phyloP scores from a whole-genome alignment of 1,284 basidiomycete species.

The Ceraceosorus bombacis region DNA sequence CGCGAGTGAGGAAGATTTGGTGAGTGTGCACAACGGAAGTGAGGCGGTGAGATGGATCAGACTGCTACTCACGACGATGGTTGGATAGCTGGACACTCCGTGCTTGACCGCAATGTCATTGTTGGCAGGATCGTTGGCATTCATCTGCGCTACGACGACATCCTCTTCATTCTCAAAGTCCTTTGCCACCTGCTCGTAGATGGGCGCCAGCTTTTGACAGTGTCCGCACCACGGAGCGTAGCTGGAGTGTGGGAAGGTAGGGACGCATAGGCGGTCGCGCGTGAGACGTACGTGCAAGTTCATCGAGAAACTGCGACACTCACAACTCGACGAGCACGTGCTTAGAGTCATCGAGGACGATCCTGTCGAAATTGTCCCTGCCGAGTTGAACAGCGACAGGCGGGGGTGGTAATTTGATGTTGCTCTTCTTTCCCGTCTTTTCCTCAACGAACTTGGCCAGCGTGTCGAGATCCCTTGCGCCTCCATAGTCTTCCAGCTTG shows the following conservation, averaged over 20 bases:
- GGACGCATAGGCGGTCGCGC: too few species aligned
- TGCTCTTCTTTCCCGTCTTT: conserved; percentile 73
- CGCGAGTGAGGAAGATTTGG: neutral
- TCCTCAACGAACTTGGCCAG: conserved; percentile 65
- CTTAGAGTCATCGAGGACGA: conserved; percentile 67
- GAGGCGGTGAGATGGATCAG: neutral
- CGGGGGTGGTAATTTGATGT: conserved; percentile 72
- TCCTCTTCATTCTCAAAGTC: conserved; percentile 66
- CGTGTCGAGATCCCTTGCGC: conserved; percentile 71
- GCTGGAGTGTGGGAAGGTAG: conserved; percentile 14
- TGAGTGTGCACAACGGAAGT: neutral
- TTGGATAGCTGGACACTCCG: conserved; percentile 68
- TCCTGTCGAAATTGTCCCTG: conserved; percentile 64
- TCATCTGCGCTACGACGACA: conserved; percentile 78
- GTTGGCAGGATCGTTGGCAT: conserved; percentile 79
- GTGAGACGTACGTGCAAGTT: conserved; percentile 50
- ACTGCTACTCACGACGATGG: conserved; percentile 54
- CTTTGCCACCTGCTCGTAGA: conserved; percentile 72
- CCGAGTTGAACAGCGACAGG: conserved; percentile 66
- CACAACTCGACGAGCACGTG: conserved; percentile 83
- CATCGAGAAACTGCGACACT: conserved; percentile 74
- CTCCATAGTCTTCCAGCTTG: conserved; percentile 61
- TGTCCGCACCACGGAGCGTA: conserved; percentile 48
- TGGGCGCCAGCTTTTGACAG: conserved; percentile 70
- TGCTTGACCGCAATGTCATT: conserved; percentile 66